A percentile compares a stretch with the other conserved stretches of the same genome.
These are phyloP conservation scores for Penicillium sp. DNA, from an alignment of 2,329 filamentous ascomycete species.

Conservation along the genomic window DNA sequence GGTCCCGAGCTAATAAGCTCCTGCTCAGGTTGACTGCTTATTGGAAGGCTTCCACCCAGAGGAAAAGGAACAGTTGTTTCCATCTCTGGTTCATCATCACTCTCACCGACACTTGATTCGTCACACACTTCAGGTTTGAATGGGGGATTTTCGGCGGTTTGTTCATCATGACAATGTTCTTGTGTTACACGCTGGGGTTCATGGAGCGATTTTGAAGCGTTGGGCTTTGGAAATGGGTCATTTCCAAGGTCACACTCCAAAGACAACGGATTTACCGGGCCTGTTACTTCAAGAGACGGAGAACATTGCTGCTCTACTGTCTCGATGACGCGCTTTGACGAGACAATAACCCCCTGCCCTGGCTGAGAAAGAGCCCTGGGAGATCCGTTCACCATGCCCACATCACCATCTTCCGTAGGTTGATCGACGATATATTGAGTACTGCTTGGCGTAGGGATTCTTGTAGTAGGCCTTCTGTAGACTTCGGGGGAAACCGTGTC, in stretches of 20 bases:
- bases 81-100: conserved; percentile 32
- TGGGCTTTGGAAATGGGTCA: not conserved
- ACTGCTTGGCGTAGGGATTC: not conserved
- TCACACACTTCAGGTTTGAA: not conserved
- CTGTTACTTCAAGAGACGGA: not conserved
- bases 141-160: too few species aligned
- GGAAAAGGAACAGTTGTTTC: conserved; percentile 29
- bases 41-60: conserved; percentile 20
- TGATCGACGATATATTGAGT: not conserved
- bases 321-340: not conserved
- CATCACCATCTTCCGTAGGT: not conserved
- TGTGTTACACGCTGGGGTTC: not conserved
- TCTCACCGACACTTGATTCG: conserved; percentile 17
- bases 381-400: not conserved
- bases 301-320: not conserved
- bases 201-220: too few species aligned
- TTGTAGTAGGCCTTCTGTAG: not conserved
- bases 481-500: conserved; percentile 24
- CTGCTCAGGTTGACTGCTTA: conserved; percentile 19
- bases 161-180: not conserved
- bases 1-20: conserved; percentile 18
- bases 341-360: too few species aligned
- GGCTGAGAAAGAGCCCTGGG: not conserved
- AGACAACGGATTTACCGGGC: not conserved
- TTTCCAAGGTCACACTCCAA: not conserved